A percentile compares a stretch with the other conserved stretches of the same genome.
These are phyloP conservation scores for Sarocladium brachiariae DNA, from an alignment of 2,329 filamentous ascomycete genomes.

Conservation along the genomic window DNA sequence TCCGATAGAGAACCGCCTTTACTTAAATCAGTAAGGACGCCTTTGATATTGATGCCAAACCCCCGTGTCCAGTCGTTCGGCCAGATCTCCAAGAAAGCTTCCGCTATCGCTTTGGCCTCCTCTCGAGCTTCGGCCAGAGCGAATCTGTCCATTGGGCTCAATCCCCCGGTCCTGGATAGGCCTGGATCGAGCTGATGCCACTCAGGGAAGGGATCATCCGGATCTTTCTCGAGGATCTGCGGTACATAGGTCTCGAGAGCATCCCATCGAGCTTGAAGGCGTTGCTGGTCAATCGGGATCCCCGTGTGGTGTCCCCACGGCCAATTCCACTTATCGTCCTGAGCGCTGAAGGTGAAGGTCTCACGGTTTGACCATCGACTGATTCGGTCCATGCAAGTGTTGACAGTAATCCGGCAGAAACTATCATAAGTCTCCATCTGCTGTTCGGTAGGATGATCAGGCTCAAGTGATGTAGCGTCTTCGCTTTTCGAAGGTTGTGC, in stretches of 20 bases:
- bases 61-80: neutral
- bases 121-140: conserved; percentile 3
- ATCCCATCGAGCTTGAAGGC: neutral
- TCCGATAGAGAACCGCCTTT: neutral
- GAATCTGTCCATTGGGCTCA: conserved; percentile 5
- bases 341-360: conserved; percentile 1
- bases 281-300: neutral
- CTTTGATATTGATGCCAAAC: neutral
- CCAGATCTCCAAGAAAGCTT: conserved; percentile 3
- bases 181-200: too few relatives aligned
- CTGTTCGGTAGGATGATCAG: neutral
- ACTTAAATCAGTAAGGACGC: neutral
- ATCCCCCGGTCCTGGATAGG: too few relatives aligned
- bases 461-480: neutral
- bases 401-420: neutral
- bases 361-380: neutral
- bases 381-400: neutral
- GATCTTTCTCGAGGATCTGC: neutral
- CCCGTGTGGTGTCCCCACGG: neutral
- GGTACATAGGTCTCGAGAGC: neutral
- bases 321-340: neutral
- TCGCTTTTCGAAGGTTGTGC: neutral
- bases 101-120: neutral
- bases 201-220: too few relatives aligned
- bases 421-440: neutral